A percentile compares a stretch with the other conserved stretches of the same genome.
phyloP scores from a whole-genome alignment of 768 basidiomycete genomes.

The Tulasnella sp. region DNA sequence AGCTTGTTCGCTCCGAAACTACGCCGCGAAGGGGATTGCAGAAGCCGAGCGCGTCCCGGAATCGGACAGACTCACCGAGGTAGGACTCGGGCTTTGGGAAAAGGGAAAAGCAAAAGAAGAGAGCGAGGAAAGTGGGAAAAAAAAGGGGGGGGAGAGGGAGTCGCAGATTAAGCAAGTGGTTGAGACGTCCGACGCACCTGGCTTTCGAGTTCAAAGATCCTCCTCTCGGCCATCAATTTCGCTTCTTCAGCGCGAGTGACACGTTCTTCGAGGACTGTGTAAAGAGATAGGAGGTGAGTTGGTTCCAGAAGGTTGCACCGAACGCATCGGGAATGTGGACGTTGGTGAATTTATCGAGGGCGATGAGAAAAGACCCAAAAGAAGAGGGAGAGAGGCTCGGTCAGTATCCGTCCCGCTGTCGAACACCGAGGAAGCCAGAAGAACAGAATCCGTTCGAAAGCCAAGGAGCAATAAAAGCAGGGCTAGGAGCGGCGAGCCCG shows the following conservation, averaged over 20 bases:
- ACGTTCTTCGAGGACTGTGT: constrained; percentile 9
- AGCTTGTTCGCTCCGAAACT: background rate
- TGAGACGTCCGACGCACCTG: constrained; percentile 6
- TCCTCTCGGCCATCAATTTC: constrained; percentile 9
- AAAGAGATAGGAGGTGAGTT: background rate
- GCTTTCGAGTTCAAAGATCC: constrained; percentile 11
- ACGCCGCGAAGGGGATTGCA: background rate
- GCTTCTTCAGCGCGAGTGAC: constrained; percentile 11
- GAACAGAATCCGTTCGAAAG: background rate
- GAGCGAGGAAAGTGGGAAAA: background rate
- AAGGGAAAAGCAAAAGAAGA: background rate
- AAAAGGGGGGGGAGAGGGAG: background rate
- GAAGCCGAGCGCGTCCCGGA: background rate
- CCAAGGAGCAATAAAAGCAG: background rate
- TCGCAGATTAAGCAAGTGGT: background rate
- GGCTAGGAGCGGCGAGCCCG: background rate
- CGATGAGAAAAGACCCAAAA: background rate
- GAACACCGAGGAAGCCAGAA: background rate
- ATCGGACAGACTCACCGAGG: background rate
- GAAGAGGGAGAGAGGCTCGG: background rate
- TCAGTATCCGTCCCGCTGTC: background rate
- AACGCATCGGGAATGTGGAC: background rate
- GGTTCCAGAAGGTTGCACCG: background rate
- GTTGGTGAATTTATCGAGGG: background rate
- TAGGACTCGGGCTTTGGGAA: background rate